Percentiles rank a stretch among this genome's conserved stretches.
phyloP scores from a whole-genome alignment of 2,329 filamentous ascomycete genomes.

The Tolypocladium cylindrosporum region DNA sequence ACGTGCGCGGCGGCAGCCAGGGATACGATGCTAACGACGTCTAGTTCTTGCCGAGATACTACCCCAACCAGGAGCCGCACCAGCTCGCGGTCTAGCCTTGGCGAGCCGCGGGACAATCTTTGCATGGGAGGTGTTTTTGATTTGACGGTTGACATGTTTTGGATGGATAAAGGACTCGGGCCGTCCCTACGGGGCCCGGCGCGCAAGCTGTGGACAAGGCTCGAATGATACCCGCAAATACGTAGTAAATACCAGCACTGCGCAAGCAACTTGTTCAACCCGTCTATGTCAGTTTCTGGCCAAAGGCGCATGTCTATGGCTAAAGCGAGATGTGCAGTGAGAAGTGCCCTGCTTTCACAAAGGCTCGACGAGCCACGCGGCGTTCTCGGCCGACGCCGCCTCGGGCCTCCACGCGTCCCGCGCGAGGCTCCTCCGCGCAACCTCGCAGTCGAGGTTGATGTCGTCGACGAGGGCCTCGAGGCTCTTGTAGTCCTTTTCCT shows the following conservation, averaged over 20 bases:
- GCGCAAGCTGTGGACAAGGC: neutral
- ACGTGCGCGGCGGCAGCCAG: neutral
- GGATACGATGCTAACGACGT: constrained; percentile 8
- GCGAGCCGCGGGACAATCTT: constrained; percentile 8
- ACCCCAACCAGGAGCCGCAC: constrained; percentile 44
- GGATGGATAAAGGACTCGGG: neutral
- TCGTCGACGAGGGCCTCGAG: constrained; percentile 78
- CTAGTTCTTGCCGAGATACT: constrained; percentile 51
- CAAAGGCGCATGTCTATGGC: neutral
- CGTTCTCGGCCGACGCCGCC: constrained; percentile 19
- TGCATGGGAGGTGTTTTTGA: constrained; percentile 6
- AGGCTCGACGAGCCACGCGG: constrained; percentile 27
- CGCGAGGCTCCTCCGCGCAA: constrained; percentile 63
- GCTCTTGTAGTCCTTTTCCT: constrained; percentile 79
- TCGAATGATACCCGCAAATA: constrained; percentile 3
- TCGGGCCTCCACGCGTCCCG: constrained; percentile 49
- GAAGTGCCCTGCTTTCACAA: constrained; percentile 3
- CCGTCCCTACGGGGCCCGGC: neutral
- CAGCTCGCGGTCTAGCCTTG: constrained; percentile 41
- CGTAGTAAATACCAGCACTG: neutral
- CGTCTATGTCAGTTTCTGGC: neutral
- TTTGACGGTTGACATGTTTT: neutral
- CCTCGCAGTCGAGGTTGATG: constrained; percentile 80
- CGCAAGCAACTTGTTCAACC: neutral
- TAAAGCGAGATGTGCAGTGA: neutral